phyloP scores from a whole-genome alignment of 2,329 filamentous ascomycete species.

The Aspergillus proliferans region DNA sequence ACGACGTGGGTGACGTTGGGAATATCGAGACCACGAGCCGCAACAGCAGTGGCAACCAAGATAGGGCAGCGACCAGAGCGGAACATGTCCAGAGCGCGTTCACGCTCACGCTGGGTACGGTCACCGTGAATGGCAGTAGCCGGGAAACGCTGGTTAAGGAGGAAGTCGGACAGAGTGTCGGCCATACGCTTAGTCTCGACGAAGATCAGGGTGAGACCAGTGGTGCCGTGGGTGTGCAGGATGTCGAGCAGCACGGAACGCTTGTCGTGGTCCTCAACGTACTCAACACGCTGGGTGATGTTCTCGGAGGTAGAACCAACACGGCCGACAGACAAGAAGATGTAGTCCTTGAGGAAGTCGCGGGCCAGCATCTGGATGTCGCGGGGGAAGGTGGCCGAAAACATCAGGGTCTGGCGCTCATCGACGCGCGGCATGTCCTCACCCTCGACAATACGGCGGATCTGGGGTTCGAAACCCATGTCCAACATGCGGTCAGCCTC shows the following conservation, averaged over 20 bases:
- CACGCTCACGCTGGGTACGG: slow-evolving; percentile 96
- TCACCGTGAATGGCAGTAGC: slow-evolving; percentile 98
- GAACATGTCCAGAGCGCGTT: slow-evolving; percentile 96
- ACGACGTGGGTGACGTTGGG: slow-evolving; percentile 95
- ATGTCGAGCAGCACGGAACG: slow-evolving; percentile 96
- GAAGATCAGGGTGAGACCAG: slow-evolving; percentile 89
- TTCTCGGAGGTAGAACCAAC: slow-evolving; percentile 99
- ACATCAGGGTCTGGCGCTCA: slow-evolving; percentile 96
- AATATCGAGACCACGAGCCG: slow-evolving; percentile 85
- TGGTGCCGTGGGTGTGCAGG: slow-evolving; percentile 78
- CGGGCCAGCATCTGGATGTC: slow-evolving; percentile 99
- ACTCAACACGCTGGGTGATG: slow-evolving; percentile 98
- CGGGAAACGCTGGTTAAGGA: slow-evolving; percentile 97
- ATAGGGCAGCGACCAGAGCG: slow-evolving; percentile 92
- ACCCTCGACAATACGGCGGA: slow-evolving; percentile 94
- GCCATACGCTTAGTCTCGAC: slow-evolving; percentile 99
- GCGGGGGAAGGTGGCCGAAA: slow-evolving; percentile 96
- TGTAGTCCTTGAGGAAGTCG: slow-evolving; percentile 98
- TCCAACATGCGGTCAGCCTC: slow-evolving; percentile 99
- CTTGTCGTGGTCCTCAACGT: slow-evolving; percentile 95
- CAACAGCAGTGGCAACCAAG: slow-evolving; percentile 92
- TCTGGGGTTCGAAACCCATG: slow-evolving; percentile 99
- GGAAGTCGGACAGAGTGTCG: slow-evolving; percentile 92
- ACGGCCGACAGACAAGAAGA: slow-evolving; percentile 97
- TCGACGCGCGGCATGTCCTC: slow-evolving; percentile 90